Evolutionary conservation across 495 filamentous ascomycete genomes (phyloP).

Genomic region (Aspergillus bertholletiae): DNA sequence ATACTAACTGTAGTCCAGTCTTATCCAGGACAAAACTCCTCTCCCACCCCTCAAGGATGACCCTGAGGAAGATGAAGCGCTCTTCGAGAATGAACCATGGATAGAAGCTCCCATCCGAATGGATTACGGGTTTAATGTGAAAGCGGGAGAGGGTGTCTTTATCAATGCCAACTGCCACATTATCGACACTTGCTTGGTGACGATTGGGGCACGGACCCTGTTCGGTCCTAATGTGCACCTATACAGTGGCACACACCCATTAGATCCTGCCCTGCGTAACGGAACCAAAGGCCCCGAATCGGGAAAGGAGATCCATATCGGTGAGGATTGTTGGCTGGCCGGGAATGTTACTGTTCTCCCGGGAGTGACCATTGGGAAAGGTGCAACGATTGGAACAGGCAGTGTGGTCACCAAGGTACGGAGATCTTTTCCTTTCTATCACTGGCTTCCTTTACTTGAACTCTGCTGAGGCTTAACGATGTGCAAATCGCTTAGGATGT

Average conservation of each 20-base stretch:
- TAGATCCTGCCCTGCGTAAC: constrained; percentile 69
- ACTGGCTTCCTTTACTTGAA: not conserved
- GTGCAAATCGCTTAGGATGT: constrained; percentile 47
- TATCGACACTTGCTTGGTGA: constrained; percentile 74
- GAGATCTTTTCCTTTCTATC: not conserved
- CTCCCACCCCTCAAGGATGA: constrained; percentile 53
- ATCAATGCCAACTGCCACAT: constrained; percentile 75
- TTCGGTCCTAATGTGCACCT: constrained; percentile 75
- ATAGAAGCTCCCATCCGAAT: constrained; percentile 67
- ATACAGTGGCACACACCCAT: constrained; percentile 70
- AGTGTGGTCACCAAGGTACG: constrained; percentile 86
- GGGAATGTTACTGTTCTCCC: constrained; percentile 72
- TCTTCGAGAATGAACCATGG: constrained; percentile 60
- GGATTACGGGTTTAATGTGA: constrained; percentile 76
- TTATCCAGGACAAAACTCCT: constrained; percentile 56
- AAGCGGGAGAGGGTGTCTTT: constrained; percentile 63
- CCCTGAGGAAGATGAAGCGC: constrained; percentile 55
- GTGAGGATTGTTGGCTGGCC: constrained; percentile 87
- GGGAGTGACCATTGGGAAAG: constrained; percentile 78
- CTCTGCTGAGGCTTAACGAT: not conserved
- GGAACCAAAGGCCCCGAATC: constrained; percentile 71
- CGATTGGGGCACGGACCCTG: constrained; percentile 74
- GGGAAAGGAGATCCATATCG: constrained; percentile 72
- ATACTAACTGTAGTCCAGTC: constrained; percentile 36
- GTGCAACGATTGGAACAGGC: constrained; percentile 76